Conservation (phyloP, 2,329 filamentous ascomycete genomes). For the Elsinoe fawcettii region DNA sequence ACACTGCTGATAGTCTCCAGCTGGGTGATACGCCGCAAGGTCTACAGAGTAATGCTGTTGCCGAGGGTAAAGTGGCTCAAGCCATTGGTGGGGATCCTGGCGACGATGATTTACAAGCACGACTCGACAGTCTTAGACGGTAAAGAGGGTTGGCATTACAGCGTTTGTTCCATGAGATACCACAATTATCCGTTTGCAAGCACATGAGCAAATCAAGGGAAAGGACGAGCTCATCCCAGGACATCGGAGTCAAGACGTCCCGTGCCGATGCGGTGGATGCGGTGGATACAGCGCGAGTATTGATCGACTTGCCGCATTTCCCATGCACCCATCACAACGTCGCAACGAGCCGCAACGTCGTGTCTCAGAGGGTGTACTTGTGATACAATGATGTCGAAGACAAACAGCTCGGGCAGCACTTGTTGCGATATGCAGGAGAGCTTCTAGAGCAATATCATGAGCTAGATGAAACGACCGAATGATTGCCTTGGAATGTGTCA, state of each 20-base stretch:
- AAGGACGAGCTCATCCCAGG: not conserved
- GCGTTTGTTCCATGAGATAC: not conserved
- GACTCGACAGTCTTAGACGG: constrained; percentile 68
- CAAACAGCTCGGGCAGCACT: too few relatives aligned
- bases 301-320: not conserved
- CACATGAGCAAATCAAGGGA: not conserved
- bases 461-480: not conserved
- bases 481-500: not conserved
- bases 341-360: not conserved
- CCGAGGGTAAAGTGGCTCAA: constrained; percentile 75
- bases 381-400: not conserved
- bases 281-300: not conserved
- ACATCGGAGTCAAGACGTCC: not conserved
- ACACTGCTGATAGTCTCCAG: constrained; percentile 40
- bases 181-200: not conserved
- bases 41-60: constrained; percentile 62
- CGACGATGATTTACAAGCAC: constrained; percentile 88
- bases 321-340: not conserved
- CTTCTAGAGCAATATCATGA: not conserved
- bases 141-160: constrained; percentile 16
- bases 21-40: constrained; percentile 86
- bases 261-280: not conserved
- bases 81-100: constrained; percentile 65
- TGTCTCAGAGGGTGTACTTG: not conserved
- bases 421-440: not conserved